Evolutionary conservation across 768 basidiomycete species (phyloP), one percentile per base, ranked within the genome.

Genomic region (Lactarius tabidus): DNA sequence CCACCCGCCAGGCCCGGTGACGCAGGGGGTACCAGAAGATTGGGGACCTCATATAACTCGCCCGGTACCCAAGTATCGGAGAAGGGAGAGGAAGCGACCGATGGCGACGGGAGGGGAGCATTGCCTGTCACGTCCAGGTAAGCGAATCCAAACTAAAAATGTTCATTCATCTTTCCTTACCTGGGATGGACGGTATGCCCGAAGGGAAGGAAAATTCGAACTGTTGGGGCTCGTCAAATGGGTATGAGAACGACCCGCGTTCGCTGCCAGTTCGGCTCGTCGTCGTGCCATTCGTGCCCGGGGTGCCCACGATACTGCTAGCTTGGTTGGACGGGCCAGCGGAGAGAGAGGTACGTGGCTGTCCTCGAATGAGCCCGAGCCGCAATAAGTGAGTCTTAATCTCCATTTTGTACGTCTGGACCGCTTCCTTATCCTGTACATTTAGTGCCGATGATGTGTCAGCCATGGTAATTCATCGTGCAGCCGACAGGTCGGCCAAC

Each of bases 351-450:
- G 87, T 77, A 26, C 89, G 85, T 17, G 90, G 91, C 72, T 91
- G 90, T 48, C 91, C 91, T 38, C 91, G 87, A 70, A 93, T 91
- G 72, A 91, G 84, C 66, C 90, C 90, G 52, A 86, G 85, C 67
- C 85, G 80, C 48, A 88, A 87, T 62, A 93, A 81, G 72, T 91
- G 88, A 36, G 87, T 84, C 75, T 92, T 93, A 75, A 93, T 93
- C 66, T 85, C 83, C 23, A 88, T 89, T 75, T 92, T 92, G 81
- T 92, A 93, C 55, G 81, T 82, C 70, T 91, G 89, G 56, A 92
- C 90, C 9, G 84, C 84, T 68, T 87, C 85, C 76, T 93, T 93
- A 74, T 93, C 91, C 91, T 93, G 74, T 31, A 66, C 38, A 63
- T 69, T 59, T 66, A 62, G 64, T 35, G 67, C 61, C 57, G 12